Conservation (phyloP, 2,329 filamentous ascomycete genomes). For the Trichoderma koningiopsis region DNA sequence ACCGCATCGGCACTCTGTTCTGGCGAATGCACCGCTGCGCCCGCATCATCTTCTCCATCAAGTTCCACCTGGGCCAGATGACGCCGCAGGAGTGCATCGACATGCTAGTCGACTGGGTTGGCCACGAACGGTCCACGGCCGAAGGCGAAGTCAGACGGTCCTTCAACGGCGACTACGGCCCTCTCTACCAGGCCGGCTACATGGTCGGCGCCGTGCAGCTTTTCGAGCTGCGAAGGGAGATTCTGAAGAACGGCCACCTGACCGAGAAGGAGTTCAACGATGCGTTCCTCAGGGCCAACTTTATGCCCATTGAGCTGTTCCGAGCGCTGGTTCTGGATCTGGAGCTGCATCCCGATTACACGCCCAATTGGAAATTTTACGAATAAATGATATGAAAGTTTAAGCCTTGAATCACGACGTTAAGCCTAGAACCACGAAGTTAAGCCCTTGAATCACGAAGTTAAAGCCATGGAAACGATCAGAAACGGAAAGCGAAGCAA, state of each 20-base stretch:
- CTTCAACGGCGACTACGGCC: conserved; percentile 57
- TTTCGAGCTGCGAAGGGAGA: conserved; percentile 52
- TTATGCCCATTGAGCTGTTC: conserved; percentile 58
- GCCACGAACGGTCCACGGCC: conserved; percentile 60
- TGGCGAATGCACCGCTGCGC: conserved; percentile 65
- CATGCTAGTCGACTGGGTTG: conserved; percentile 57
- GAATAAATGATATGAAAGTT: background rate
- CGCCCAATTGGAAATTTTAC: conserved; percentile 55
- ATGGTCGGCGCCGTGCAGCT: conserved; percentile 62
- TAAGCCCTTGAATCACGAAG: background rate
- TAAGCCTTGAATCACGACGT: background rate
- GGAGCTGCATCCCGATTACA: conserved; percentile 47
- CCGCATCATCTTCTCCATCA: conserved; percentile 60
- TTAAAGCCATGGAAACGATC: background rate
- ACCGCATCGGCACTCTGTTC: conserved; percentile 60
- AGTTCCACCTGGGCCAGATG: conserved; percentile 59
- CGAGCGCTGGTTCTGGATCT: conserved; percentile 50
- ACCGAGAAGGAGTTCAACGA: conserved; percentile 60
- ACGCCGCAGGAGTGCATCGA: conserved; percentile 58
- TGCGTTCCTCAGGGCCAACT: conserved; percentile 50
- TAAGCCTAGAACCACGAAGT: background rate
- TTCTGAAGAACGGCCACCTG: conserved; percentile 43
- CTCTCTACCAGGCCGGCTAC: conserved; percentile 62
- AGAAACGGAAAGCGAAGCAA: background rate
- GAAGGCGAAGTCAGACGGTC: conserved; percentile 62